Conservation (phyloP, 352 stramenopile genomes). For the Labyrinthula sp. region DNA sequence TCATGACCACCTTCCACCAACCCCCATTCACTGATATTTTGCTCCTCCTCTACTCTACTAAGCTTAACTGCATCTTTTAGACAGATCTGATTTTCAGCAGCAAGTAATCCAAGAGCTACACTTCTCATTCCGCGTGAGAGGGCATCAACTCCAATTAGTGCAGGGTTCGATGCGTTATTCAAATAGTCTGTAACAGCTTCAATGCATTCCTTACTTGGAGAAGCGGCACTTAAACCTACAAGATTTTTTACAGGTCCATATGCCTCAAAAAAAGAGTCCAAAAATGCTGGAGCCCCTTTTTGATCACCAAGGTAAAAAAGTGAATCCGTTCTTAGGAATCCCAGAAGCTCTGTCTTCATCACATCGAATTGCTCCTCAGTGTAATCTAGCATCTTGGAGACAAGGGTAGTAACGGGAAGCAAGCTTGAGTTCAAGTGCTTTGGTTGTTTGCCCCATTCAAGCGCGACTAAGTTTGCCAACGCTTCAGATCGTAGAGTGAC, state of each 20-base stretch:
- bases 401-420: slow-evolving; percentile 62
- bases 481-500: slow-evolving; percentile 6
- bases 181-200: slow-evolving; percentile 37
- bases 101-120: slow-evolving; percentile 46
- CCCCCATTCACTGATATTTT: slow-evolving; percentile 60
- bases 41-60: slow-evolving; percentile 56
- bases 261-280: slow-evolving; percentile 31
- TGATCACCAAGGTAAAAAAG: slow-evolving; percentile 16
- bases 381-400: slow-evolving; percentile 48
- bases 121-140: slow-evolving; percentile 41
- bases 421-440: slow-evolving; percentile 43
- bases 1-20: slow-evolving; percentile 67
- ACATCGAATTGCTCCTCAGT: background rate
- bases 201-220: slow-evolving; percentile 41
- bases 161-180: slow-evolving; percentile 44
- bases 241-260: slow-evolving; percentile 23
- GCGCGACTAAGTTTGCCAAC: slow-evolving; percentile 6
- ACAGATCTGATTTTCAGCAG: slow-evolving; percentile 18
- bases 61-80: slow-evolving; percentile 39
- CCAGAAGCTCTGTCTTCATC: slow-evolving; percentile 14
- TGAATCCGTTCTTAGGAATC: slow-evolving; percentile 23
- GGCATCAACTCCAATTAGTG: slow-evolving; percentile 44
- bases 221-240: slow-evolving; percentile 6
- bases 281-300: slow-evolving; percentile 29
- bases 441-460: slow-evolving; percentile 29